phyloP scores from a whole-genome alignment of 2,329 filamentous ascomycete species.

The Colletotrichum liriopes region DNA sequence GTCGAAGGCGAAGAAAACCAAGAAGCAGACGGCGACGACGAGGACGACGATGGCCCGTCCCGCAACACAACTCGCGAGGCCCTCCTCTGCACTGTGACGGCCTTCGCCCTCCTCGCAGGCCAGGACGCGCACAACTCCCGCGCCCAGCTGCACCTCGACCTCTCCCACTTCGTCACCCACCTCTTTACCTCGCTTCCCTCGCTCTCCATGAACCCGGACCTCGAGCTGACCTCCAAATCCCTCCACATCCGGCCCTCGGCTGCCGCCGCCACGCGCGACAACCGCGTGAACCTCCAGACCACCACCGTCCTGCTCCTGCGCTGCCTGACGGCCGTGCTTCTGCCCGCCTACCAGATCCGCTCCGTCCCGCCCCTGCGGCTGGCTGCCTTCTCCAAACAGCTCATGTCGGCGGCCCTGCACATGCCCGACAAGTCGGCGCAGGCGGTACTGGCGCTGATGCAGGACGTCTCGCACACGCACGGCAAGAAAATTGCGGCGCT shows the following conservation, averaged over 20 bases:
- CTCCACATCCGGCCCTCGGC: constrained; percentile 71
- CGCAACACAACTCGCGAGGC: constrained; percentile 89
- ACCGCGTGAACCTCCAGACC: constrained; percentile 89
- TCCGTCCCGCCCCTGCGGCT: constrained; percentile 85
- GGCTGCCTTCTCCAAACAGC: constrained; percentile 94
- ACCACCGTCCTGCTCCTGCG: constrained; percentile 93
- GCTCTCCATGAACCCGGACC: constrained; percentile 85
- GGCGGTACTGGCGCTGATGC: constrained; percentile 84
- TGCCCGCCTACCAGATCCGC: constrained; percentile 81
- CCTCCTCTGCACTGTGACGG: constrained; percentile 94
- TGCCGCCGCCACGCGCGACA: constrained; percentile 57
- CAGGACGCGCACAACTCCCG: constrained; percentile 93
- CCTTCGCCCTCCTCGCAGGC: constrained; percentile 94
- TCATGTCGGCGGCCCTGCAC: constrained; percentile 86
- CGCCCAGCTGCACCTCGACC: constrained; percentile 86
- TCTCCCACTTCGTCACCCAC: constrained; percentile 95
- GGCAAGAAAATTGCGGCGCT: constrained; percentile 86
- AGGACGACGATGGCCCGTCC: constrained; percentile 63
- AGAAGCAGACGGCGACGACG: constrained; percentile 54
- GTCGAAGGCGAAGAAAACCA: constrained; percentile 58
- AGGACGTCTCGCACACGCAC: constrained; percentile 85
- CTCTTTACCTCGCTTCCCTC: constrained; percentile 89
- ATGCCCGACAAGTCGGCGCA: constrained; percentile 91
- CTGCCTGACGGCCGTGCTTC: constrained; percentile 85
- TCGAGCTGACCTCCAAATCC: constrained; percentile 85